These are phyloP conservation scores for Saksenaea vasiformis DNA, from an alignment of 371 early-diverging fungal genomes.

Conservation along the genomic window DNA sequence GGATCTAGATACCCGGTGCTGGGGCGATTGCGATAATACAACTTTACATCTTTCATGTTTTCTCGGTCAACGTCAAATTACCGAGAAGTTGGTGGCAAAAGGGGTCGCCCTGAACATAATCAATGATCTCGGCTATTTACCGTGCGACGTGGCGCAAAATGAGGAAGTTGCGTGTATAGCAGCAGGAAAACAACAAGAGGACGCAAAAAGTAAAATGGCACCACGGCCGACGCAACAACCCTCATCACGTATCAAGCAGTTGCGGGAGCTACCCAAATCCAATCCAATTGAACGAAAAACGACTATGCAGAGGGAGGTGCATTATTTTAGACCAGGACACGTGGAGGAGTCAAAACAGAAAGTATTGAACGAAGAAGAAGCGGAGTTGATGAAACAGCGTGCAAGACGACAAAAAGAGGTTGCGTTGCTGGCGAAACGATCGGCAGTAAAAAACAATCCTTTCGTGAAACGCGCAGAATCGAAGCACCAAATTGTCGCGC, in stretches of 20 bases:
- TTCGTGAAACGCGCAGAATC: constrained; percentile 36
- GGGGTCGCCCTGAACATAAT: constrained; percentile 9
- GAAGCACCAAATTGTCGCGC: constrained; percentile 12
- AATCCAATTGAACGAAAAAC: constrained; percentile 9
- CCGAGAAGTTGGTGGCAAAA: constrained; percentile 14
- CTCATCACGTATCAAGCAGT: constrained; percentile 15
- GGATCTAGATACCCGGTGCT: constrained; percentile 11
- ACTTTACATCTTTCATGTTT: constrained; percentile 23
- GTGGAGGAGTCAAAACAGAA: constrained; percentile 25
- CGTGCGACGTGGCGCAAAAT: constrained; percentile 19
- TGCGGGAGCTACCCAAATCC: constrained; percentile 14
- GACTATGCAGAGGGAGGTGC: constrained; percentile 15
- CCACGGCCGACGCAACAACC: background rate
- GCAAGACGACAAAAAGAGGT: constrained; percentile 20
- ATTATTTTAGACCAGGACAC: constrained; percentile 21
- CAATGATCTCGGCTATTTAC: constrained; percentile 15
- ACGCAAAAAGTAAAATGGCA: background rate
- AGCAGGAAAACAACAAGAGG: background rate
- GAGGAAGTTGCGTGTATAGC: constrained; percentile 7
- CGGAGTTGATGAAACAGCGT: constrained; percentile 21
- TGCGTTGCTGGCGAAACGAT: constrained; percentile 24
- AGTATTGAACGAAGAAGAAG: constrained; percentile 24
- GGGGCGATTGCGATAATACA: constrained; percentile 20
- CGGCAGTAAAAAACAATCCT: constrained; percentile 38
- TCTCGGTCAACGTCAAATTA: constrained; percentile 16